Conservation (phyloP, 2,329 filamentous ascomycete species). For the Ceratocystis diversiconidia region DNA sequence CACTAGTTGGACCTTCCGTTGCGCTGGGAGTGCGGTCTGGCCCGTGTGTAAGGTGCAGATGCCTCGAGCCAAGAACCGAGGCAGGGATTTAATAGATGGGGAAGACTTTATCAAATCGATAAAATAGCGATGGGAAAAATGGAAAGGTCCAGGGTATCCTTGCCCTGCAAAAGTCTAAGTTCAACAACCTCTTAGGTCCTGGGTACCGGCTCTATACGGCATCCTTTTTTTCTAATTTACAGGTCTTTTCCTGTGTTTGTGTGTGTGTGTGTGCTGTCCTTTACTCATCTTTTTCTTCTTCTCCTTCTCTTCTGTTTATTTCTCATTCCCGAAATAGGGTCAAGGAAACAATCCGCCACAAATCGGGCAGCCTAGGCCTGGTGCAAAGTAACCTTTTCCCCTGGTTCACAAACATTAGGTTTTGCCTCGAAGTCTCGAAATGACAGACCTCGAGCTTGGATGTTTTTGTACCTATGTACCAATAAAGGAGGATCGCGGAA, state of each 20-base stretch:
- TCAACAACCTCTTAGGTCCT: neutral
- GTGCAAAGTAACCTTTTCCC: neutral
- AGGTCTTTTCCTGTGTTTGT: neutral
- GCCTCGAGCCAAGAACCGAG: neutral
- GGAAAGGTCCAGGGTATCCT: neutral
- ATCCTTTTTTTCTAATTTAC: neutral
- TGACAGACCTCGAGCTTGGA: neutral
- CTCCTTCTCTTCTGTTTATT: too few relatives aligned
- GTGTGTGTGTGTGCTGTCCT: neutral
- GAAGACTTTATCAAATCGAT: neutral
- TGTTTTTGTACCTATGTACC: neutral
- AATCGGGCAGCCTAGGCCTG: neutral
- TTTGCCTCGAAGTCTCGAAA: neutral
- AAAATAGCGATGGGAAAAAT: neutral
- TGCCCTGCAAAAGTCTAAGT: neutral
- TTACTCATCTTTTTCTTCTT: too few relatives aligned
- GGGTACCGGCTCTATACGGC: neutral
- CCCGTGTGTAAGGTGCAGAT: neutral
- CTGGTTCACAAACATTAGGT: neutral
- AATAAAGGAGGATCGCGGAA: neutral
- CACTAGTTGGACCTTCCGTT: neutral
- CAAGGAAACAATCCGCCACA: neutral
- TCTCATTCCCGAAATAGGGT: too few relatives aligned
- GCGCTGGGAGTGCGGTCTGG: conserved; percentile 4
- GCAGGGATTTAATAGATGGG: conserved; percentile 1